Conservation (phyloP, 1,284 basidiomycete species). For the Microbotryum saponariae region DNA sequence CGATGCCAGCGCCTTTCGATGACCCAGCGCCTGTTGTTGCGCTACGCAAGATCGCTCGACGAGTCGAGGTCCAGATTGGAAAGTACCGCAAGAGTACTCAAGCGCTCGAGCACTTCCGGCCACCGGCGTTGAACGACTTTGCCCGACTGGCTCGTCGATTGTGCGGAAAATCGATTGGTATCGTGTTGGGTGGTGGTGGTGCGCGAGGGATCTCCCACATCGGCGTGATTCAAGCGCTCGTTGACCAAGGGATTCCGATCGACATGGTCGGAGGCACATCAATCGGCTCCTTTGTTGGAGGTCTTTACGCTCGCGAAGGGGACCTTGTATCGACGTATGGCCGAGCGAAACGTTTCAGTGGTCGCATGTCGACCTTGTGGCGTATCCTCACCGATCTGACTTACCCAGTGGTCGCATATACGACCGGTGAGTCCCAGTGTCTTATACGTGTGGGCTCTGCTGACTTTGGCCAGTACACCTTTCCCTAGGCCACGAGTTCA, state of each 20-base stretch:
- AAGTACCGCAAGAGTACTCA: constrained; percentile 51
- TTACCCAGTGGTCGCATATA: constrained; percentile 95
- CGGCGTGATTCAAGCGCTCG: constrained; percentile 79
- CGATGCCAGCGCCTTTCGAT: constrained; percentile 47
- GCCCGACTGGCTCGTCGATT: constrained; percentile 81
- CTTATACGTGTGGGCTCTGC: neutral
- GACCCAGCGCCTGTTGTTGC: constrained; percentile 85
- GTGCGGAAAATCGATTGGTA: constrained; percentile 85
- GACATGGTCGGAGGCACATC: constrained; percentile 72
- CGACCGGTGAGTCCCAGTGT: constrained; percentile 58
- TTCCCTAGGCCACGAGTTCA: constrained; percentile 69
- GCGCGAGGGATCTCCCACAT: constrained; percentile 91
- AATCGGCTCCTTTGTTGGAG: constrained; percentile 91
- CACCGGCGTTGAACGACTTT: constrained; percentile 82
- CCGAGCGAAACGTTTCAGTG: constrained; percentile 83
- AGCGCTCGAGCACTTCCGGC: constrained; percentile 33
- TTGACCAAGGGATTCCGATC: constrained; percentile 86
- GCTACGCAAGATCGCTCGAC: constrained; percentile 66
- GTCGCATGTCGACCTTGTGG: constrained; percentile 89
- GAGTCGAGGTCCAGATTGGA: constrained; percentile 79
- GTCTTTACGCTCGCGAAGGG: constrained; percentile 87
- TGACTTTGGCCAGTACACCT: neutral
- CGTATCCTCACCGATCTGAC: constrained; percentile 90
- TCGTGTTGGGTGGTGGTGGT: constrained; percentile 92
- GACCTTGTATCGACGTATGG: constrained; percentile 80